A percentile compares a stretch with the other conserved stretches of the same genome.
phyloP scores from a whole-genome alignment of 345 rosid species.

The Moricandia arvensis region DNA sequence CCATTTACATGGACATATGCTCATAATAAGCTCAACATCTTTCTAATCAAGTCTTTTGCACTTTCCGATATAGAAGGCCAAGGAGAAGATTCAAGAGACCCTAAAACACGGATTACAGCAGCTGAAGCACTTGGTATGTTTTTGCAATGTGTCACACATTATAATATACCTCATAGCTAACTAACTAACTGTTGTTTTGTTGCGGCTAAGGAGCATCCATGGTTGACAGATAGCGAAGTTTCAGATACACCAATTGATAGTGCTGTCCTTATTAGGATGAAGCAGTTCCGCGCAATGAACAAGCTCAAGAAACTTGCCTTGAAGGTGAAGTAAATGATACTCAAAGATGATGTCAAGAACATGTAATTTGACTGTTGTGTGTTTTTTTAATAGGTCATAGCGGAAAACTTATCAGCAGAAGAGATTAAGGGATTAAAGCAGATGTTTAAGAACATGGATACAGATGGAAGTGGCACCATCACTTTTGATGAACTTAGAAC shows the following conservation, averaged over 20 bases:
- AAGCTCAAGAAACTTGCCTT: slow-evolving; percentile 88
- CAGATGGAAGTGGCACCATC: slow-evolving; percentile 78
- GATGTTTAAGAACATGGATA: slow-evolving; percentile 89
- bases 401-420: slow-evolving; percentile 76
- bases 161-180: neutral
- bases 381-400: slow-evolving; percentile 51
- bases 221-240: slow-evolving; percentile 60
- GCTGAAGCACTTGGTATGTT: slow-evolving; percentile 70
- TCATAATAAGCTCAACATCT: too few species aligned
- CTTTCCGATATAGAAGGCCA: slow-evolving; percentile 74
- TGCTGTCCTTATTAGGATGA: slow-evolving; percentile 81
- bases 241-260: slow-evolving; percentile 76
- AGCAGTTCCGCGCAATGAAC: slow-evolving; percentile 87
- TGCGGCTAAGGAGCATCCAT: slow-evolving; percentile 62
- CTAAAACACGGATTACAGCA: slow-evolving; percentile 69
- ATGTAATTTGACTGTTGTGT: too few species aligned
- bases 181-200: slow-evolving; percentile 2
- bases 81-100: slow-evolving; percentile 60
- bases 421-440: slow-evolving; percentile 79
- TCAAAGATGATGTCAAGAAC: neutral
- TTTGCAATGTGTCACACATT: neutral
- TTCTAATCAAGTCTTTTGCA: slow-evolving; percentile 77
- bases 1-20: too few species aligned
- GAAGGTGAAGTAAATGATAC: slow-evolving; percentile 50
- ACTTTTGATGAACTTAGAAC: slow-evolving; percentile 75